A percentile compares a stretch with the other conserved stretches of the same genome.
phyloP scores from a whole-genome alignment of 164 flowering plant species.

The Nymphaea colorata region DNA sequence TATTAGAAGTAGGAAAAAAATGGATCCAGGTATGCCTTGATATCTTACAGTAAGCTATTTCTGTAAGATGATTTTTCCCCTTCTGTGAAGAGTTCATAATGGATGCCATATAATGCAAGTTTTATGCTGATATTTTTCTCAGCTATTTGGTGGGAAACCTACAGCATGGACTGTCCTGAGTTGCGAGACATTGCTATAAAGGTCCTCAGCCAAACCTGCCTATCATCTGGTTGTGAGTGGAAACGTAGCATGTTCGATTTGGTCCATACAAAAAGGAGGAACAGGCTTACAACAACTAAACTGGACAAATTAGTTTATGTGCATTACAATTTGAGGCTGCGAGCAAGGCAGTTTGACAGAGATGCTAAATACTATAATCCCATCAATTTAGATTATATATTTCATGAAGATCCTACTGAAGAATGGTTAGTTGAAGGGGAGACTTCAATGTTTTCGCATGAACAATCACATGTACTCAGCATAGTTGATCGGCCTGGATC shows the following conservation, averaged over 20 bases:
- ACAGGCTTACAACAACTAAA: conserved; percentile 39
- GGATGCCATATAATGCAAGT: not conserved
- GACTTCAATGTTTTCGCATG: not conserved
- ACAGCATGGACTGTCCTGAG: conserved; percentile 71
- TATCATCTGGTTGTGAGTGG: conserved; percentile 70
- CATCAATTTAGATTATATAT: not conserved
- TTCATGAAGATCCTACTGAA: conserved; percentile 1
- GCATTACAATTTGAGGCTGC: conserved; percentile 65
- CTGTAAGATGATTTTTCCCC: not conserved
- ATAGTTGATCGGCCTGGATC: not conserved
- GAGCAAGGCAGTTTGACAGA: not conserved
- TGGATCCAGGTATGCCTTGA: not conserved
- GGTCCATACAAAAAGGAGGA: conserved; percentile 31
- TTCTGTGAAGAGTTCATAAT: not conserved
- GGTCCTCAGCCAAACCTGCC: conserved; percentile 75
- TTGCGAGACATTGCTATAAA: conserved; percentile 69
- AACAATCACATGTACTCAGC: not conserved
- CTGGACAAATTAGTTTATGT: conserved; percentile 53
- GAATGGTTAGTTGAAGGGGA: conserved; percentile 1
- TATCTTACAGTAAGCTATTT: not conserved
- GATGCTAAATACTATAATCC: not conserved
- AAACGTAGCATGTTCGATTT: conserved; percentile 65
- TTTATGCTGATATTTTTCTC: not conserved
- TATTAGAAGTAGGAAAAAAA: conserved; percentile 1
- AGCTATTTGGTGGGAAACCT: conserved; percentile 99